Base-by-base conservation (phyloP, 148 eudicot species). In the Rhododendron henanense region DNA sequence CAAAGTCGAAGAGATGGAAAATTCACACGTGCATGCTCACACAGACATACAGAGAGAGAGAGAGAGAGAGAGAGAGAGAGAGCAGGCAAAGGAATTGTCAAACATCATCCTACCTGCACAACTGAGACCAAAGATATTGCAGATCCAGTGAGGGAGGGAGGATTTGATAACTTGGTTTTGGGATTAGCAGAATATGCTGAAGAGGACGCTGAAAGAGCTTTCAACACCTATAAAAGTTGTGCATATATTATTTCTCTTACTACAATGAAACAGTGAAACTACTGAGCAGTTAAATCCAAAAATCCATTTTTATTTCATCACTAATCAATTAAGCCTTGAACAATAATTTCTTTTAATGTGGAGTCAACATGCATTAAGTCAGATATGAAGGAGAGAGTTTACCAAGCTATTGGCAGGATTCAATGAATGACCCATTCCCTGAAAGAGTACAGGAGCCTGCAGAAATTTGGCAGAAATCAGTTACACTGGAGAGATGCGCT, bases 401-500 rank as follows among this genome's bases (percentile, higher is more conserved):
- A 93, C 95, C 79, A 92, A 90, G 87, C 83, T 91, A 88, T 92
- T 93, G 71, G 91, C 87, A 86, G 94, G 90, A 88, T 90, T 92
- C 48, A 88, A 16, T 51, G 93, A 87, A 83, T 90, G 95, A 35
- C 89, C 95, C 83, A 92, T 84, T 16, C 95, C 95, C 78, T 85
- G 87, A 83, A 90, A 93, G 71, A 93, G 92, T 45, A 93, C 92
- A 28, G 95, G 94, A 69, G 94, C 95, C 95, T 93, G 92, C 39
- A 85, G 84, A 75, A 84, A 73, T 48, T 81, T 53, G 57, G 73
- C 41, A 82, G 50, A 41, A n/a, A 81, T 35, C 78, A 86, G 31
- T 81, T 53, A 86, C 16, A 53, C 69, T 4, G 39, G 28, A 73
- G 4, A 25, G 65, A 48, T 53, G 55, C 41, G 44, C 16, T 0